These are phyloP conservation scores for Cephaloascus fragrans DNA, from an alignment of 805 yeast genomes.

Conservation along the genomic window DNA sequence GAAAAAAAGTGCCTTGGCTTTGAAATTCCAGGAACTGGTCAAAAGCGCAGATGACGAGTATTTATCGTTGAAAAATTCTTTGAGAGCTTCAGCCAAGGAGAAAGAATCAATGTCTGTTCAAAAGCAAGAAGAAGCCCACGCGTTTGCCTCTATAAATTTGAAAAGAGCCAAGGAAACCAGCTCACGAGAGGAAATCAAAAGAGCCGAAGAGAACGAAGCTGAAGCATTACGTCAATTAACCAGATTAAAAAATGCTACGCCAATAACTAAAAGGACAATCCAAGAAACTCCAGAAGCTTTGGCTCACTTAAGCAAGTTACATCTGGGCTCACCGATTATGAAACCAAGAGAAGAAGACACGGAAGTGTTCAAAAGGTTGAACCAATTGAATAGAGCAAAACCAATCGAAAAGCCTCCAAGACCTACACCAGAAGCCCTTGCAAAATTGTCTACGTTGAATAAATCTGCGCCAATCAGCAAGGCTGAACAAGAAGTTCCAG, in stretches of 20 bases:
- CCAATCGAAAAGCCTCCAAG: not conserved
- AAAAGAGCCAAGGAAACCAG: not conserved
- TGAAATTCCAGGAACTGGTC: slow-evolving; percentile 1
- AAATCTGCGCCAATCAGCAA: slow-evolving; percentile 1
- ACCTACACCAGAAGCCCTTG: slow-evolving; percentile 2
- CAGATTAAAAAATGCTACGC: not conserved
- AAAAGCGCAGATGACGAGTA: not conserved
- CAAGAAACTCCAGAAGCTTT: not conserved
- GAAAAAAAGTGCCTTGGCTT: not conserved
- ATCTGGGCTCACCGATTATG: not conserved
- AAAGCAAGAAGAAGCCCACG: not conserved
- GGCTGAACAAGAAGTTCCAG: slow-evolving; percentile 2
- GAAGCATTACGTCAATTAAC: not conserved
- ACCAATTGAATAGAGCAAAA: slow-evolving; percentile 5
- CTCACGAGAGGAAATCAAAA: not conserved
- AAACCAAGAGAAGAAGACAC: slow-evolving; percentile 6
- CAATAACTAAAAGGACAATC: not conserved
- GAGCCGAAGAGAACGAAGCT: not conserved
- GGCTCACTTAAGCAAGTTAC: not conserved
- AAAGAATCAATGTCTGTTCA: not conserved
- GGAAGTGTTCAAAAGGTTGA: slow-evolving; percentile 14
- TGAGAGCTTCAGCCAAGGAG: not conserved
- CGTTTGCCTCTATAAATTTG: not conserved
- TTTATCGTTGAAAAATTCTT: not conserved
- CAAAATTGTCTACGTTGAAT: not conserved